A percentile compares a stretch with the other conserved stretches of the same genome.
These are phyloP conservation scores for Aspergillus nomiae DNA, from an alignment of 2,329 filamentous ascomycete genomes.

Conservation along the genomic window DNA sequence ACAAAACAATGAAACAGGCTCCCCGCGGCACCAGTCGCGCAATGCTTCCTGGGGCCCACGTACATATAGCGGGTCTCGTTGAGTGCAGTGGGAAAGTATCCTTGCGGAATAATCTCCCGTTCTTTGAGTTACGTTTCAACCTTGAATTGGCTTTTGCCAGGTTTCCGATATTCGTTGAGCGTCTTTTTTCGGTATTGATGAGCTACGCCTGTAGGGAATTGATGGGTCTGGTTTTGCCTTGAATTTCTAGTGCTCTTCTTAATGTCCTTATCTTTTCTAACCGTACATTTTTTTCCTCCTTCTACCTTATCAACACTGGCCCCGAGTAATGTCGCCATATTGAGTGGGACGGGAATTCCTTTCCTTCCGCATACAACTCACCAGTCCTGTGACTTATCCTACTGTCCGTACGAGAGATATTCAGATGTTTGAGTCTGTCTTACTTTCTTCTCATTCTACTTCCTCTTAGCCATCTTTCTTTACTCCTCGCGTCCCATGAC, in stretches of 20 bases:
- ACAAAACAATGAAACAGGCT: constrained; percentile 23
- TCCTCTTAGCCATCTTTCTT: neutral
- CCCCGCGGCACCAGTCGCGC: constrained; percentile 31
- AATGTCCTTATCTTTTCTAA: constrained; percentile 18
- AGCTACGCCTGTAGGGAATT: constrained; percentile 23
- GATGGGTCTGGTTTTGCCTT: constrained; percentile 20
- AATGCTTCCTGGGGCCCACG: constrained; percentile 33
- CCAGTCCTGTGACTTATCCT: constrained; percentile 1
- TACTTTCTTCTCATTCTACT: neutral
- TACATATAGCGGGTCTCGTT: constrained; percentile 26
- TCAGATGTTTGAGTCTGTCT: constrained; percentile 1
- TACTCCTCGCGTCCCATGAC: neutral
- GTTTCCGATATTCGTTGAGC: constrained; percentile 24
- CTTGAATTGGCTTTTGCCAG: constrained; percentile 14
- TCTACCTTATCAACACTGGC: constrained; percentile 14
- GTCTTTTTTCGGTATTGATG: constrained; percentile 25
- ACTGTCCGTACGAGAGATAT: constrained; percentile 2
- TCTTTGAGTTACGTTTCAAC: constrained; percentile 3
- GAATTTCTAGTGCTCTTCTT: constrained; percentile 22
- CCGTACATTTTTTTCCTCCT: constrained; percentile 15
- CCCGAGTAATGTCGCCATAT: constrained; percentile 16
- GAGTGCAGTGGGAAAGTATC: constrained; percentile 9
- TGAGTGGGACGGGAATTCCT: constrained; percentile 2
- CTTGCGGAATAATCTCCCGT: constrained; percentile 3
- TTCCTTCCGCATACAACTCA: constrained; percentile 1